Conservation (phyloP, 805 yeast species). For the Saccharomycopsis olivae region DNA sequence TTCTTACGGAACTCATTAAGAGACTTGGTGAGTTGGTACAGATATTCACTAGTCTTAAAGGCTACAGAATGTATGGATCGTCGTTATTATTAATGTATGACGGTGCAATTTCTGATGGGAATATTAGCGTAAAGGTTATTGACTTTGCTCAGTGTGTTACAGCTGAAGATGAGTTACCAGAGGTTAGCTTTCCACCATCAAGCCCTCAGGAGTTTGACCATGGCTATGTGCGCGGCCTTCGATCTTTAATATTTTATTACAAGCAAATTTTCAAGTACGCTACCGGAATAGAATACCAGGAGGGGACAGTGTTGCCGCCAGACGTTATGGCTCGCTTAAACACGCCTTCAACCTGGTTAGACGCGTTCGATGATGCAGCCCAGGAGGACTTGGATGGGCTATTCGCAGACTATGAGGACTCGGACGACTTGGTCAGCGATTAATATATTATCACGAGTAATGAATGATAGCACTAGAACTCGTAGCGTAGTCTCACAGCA, state of each 20-base stretch:
- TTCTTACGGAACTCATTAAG: constrained; percentile 55
- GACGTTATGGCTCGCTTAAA: too few species aligned
- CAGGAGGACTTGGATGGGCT: too few species aligned
- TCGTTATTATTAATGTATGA: constrained; percentile 85
- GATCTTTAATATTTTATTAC: constrained; percentile 62
- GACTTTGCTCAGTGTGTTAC: constrained; percentile 94
- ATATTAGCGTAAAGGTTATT: constrained; percentile 52
- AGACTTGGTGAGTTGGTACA: constrained; percentile 47
- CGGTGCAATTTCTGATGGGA: constrained; percentile 31
- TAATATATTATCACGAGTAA: neutral
- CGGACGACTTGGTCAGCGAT: neutral
- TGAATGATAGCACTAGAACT: constrained; percentile 2
- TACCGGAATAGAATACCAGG: too few species aligned
- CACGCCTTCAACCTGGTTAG: too few species aligned
- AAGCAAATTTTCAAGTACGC: constrained; percentile 36
- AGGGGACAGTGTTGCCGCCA: too few species aligned
- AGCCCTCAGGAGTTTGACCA: constrained; percentile 54
- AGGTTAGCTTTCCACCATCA: constrained; percentile 57
- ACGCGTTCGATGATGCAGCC: too few species aligned
- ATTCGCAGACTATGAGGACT: too few species aligned
- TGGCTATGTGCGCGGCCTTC: constrained; percentile 80
- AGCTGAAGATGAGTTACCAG: constrained; percentile 36
- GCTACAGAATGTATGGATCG: constrained; percentile 88
- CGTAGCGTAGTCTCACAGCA: constrained; percentile 15
- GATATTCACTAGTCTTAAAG: constrained; percentile 46